These are phyloP conservation scores for Boeremia lycopersici DNA, from an alignment of 2,329 filamentous ascomycete genomes.

Conservation along the genomic window DNA sequence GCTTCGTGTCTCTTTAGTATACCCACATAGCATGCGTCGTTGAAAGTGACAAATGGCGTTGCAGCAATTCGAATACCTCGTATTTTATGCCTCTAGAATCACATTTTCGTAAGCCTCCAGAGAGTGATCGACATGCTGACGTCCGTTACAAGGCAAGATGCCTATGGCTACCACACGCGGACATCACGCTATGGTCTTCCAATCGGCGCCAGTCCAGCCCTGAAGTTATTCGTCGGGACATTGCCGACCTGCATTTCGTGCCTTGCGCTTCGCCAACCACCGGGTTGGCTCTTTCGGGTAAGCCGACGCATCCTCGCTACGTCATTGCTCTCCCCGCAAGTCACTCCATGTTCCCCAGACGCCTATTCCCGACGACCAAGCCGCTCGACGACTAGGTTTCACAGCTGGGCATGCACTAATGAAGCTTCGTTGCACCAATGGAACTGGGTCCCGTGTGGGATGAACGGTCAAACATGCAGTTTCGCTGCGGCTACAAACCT, in stretches of 20 bases:
- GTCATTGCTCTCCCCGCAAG: conserved; percentile 3
- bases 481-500: neutral
- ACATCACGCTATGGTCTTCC: neutral
- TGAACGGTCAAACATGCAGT: neutral
- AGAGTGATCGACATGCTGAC: neutral
- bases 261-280: neutral
- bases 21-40: conserved; percentile 2
- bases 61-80: neutral
- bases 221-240: neutral
- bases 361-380: conserved; percentile 1
- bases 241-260: neutral
- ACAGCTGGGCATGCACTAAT: neutral
- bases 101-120: neutral
- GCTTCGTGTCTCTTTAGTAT: neutral
- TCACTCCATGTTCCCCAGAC: conserved; percentile 7
- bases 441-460: neutral
- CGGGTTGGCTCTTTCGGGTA: neutral
- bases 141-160: neutral
- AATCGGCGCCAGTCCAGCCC: neutral
- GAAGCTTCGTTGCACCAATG: conserved; percentile 1
- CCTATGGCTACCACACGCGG: neutral
- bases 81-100: neutral
- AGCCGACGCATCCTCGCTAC: neutral
- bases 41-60: neutral
- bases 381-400: neutral